A percentile compares a stretch with the other conserved stretches of the same genome.
Conservation (phyloP, 78 protist genomes). For the Dictyostelium intermedium region DNA sequence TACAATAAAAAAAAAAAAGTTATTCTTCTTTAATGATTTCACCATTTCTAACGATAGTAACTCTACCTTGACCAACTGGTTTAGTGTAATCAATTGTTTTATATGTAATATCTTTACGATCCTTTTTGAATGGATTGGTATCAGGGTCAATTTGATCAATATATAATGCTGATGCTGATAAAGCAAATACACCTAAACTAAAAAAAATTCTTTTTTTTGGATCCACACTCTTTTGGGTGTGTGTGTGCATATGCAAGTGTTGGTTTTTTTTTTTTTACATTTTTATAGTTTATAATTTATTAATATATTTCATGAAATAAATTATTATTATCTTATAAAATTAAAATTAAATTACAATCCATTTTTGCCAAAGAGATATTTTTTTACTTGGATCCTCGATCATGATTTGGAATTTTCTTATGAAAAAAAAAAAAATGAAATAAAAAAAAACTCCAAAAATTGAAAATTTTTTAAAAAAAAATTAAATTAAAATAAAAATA, state of each 20-base stretch:
- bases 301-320: neutral
- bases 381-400: neutral
- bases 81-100: slow-evolving; percentile 1
- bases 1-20: no score
- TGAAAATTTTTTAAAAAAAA: no score
- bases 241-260: neutral
- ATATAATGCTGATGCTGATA: slow-evolving; percentile 30
- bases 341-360: neutral
- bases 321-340: neutral
- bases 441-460: no score
- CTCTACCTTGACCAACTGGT: slow-evolving; percentile 14
- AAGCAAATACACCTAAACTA: neutral
- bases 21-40: slow-evolving; percentile 1
- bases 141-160: slow-evolving; percentile 4
- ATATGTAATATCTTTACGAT: neutral
- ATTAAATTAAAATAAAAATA: no score
- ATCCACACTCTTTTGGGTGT: neutral
- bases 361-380: neutral
- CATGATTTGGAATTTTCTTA: neutral
- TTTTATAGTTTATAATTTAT: neutral
- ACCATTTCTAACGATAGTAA: neutral
- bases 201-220: slow-evolving; percentile 15
- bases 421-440: neutral
- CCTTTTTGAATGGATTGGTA: neutral
- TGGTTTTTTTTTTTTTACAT: neutral